These are phyloP conservation scores for Trypanosoma boissoni DNA, from an alignment of 208 protist genomes.

Conservation along the genomic window DNA sequence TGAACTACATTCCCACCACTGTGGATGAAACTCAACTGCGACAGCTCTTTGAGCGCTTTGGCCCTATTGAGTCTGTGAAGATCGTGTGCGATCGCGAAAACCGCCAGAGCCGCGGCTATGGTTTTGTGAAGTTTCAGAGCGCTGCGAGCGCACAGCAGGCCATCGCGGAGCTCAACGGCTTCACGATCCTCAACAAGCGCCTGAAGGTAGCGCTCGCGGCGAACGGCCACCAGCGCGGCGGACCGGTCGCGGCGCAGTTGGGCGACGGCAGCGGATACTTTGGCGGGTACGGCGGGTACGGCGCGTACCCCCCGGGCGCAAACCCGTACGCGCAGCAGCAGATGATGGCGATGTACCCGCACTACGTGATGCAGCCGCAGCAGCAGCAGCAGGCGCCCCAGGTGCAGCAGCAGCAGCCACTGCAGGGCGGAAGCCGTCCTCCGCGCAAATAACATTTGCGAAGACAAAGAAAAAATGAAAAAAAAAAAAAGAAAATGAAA, in stretches of 20 bases:
- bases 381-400: background rate
- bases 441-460: background rate
- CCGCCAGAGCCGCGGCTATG: slow-evolving; percentile 84
- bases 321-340: slow-evolving; percentile 72
- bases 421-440: slow-evolving; percentile 1
- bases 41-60: slow-evolving; percentile 82
- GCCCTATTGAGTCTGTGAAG: slow-evolving; percentile 85
- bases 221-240: slow-evolving; percentile 60
- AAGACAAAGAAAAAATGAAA: slow-evolving; percentile 6
- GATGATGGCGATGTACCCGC: slow-evolving; percentile 36
- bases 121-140: slow-evolving; percentile 88
- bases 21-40: slow-evolving; percentile 81
- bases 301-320: slow-evolving; percentile 21
- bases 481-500: slow-evolving; percentile 13
- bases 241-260: slow-evolving; percentile 28
- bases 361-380: slow-evolving; percentile 22
- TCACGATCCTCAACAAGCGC: slow-evolving; percentile 85
- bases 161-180: slow-evolving; percentile 79
- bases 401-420: slow-evolving; percentile 6
- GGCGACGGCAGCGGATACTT: slow-evolving; percentile 33
- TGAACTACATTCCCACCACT: slow-evolving; percentile 89
- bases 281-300: slow-evolving; percentile 41
- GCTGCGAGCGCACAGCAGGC: slow-evolving; percentile 71
- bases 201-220: slow-evolving; percentile 85
- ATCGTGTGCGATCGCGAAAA: slow-evolving; percentile 87